Conservation (phyloP, 371 early-diverging fungal species). For the Lichtheimia hyalospora region DNA sequence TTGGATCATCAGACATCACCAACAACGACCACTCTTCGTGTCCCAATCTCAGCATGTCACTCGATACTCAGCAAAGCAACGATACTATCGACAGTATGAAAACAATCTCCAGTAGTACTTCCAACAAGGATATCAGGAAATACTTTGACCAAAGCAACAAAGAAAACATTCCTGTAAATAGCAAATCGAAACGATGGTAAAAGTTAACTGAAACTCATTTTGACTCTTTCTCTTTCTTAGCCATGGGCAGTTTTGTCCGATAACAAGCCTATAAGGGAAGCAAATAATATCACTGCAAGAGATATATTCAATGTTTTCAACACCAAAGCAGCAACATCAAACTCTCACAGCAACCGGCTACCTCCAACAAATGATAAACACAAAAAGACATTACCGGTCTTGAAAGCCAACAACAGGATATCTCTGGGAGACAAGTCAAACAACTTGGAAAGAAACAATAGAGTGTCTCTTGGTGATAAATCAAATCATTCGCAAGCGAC, state of each 20-base stretch:
- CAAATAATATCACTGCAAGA: background rate
- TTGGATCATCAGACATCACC: constrained; percentile 3
- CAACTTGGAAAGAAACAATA: background rate
- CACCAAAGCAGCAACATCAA: background rate
- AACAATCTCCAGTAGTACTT: too few relatives aligned
- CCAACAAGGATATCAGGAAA: background rate
- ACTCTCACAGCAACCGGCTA: background rate
- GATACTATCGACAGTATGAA: too few relatives aligned
- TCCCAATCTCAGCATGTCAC: background rate
- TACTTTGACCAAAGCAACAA: constrained; percentile 9
- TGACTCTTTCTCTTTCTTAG: background rate
- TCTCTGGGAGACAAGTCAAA: background rate
- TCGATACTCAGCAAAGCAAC: background rate
- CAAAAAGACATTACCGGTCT: background rate
- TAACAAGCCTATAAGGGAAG: background rate
- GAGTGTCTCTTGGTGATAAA: background rate
- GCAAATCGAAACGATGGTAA: background rate
- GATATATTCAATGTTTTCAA: constrained; percentile 10
- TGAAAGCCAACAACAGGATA: background rate
- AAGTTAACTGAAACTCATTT: background rate
- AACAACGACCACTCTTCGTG: constrained; percentile 5
- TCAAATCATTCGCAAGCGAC: background rate
- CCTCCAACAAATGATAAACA: background rate
- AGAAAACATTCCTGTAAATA: constrained; percentile 19
- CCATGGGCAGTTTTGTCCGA: constrained; percentile 9